Base-by-base conservation (phyloP, 23 red algal genomes). In the Gracilaria caudata region DNA sequence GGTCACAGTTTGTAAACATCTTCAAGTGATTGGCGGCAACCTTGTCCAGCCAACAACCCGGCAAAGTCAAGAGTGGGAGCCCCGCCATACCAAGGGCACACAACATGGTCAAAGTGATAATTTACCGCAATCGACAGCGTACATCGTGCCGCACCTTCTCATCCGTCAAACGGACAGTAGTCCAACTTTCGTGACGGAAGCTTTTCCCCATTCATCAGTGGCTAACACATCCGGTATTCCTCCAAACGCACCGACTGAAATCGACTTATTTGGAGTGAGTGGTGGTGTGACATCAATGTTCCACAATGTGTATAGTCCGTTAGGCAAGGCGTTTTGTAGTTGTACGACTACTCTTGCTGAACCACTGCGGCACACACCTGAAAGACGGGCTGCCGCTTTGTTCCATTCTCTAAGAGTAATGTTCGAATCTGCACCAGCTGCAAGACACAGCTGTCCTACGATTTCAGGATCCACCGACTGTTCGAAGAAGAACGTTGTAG, bases 91-190 rank as follows among this genome's bases (percentile, higher is more conserved):
- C n/a, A n/a, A n/a, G n/a, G n/a, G 38, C 30, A 81, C 0, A 81
- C 54, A 9, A 64, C 78, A 25, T 81, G 78, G 19, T 81, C 78
- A 40, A 81, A 81, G 54, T 81, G 78, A 58, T 81, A 81, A 61
- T 63, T 81, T 7, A 81, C 3, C 7, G 78, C 40, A 24, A 81
- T 14, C 12, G 30, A 64, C 4, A 81, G 32, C 16, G 51, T 63
- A 44, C 78, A 81, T 14, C 78, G 45, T 17, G 14, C 10, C 17
- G 51, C 25, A 2, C 78, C 78, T 13, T 64, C 4, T 40, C 78
- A 81, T 20, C 43, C 36, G 29, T 81, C 78, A 17, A 63, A 81
- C 20, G 78, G 78, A 24, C 78, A 81, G 53, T 63, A 81, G 32
- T 63, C 30, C 53, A 81, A 63, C 45, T 53, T n/a, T 20, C 78